Evolutionary conservation across 2,329 filamentous ascomycete species (phyloP).

Genomic region (Dothideomycetes sp.): DNA sequence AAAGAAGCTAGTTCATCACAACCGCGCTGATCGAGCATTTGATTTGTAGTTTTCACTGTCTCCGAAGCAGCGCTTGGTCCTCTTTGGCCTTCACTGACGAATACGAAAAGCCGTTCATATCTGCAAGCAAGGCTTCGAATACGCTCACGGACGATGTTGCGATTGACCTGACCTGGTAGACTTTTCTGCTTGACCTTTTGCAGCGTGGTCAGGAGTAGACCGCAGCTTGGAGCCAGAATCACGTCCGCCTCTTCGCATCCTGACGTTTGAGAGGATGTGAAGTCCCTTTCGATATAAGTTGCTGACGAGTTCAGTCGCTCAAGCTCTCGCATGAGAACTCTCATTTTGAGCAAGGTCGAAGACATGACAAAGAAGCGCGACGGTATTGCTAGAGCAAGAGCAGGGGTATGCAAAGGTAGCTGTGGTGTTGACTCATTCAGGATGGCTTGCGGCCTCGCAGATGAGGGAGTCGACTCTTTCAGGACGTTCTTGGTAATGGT

Average conservation of each 20-base stretch:
- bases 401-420: constrained; percentile 3
- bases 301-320: constrained; percentile 41
- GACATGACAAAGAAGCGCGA: constrained; percentile 45
- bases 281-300: constrained; percentile 54
- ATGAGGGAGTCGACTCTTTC: not conserved
- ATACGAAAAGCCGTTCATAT: constrained; percentile 59
- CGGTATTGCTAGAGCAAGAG: not conserved
- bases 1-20: constrained; percentile 26
- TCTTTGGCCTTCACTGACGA: constrained; percentile 46
- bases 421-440: not conserved
- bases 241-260: constrained; percentile 56
- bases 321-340: constrained; percentile 42
- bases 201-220: constrained; percentile 61
- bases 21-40: constrained; percentile 24
- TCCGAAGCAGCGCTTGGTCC: not conserved
- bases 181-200: constrained; percentile 64
- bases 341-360: constrained; percentile 35
- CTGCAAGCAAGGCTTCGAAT: constrained; percentile 45
- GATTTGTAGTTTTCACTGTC: constrained; percentile 8
- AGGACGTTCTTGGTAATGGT: not conserved
- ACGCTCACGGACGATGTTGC: constrained; percentile 43
- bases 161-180: constrained; percentile 50
- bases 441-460: not conserved
- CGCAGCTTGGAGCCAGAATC: constrained; percentile 57
- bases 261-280: constrained; percentile 23